Evolutionary conservation across 345 rosid genomes (phyloP).

Genomic region (Pugionium dolabratum): DNA sequence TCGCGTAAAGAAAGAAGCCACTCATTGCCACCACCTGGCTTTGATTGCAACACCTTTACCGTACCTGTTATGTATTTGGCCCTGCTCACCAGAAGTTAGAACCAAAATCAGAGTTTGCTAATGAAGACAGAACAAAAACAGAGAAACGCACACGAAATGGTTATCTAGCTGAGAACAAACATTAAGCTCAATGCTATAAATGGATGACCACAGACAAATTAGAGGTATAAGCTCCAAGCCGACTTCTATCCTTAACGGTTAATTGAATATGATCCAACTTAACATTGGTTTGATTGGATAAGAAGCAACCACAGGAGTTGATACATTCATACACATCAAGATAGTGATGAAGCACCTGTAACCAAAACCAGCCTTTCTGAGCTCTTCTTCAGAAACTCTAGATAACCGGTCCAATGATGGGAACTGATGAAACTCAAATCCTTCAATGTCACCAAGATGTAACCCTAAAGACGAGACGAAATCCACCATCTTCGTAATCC

Average conservation of each 20-base stretch:
- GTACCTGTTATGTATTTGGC: conserved; percentile 85
- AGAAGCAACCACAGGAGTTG: neutral
- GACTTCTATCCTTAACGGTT: neutral
- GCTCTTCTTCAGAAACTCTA: conserved; percentile 62
- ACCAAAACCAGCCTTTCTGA: conserved; percentile 83
- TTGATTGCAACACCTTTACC: conserved; percentile 59
- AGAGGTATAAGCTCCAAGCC: conserved; percentile 1
- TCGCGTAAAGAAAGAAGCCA: conserved; percentile 87
- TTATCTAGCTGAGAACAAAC: conserved; percentile 9
- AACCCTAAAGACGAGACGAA: conserved; percentile 67
- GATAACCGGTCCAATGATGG: conserved; percentile 73
- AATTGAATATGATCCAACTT: neutral
- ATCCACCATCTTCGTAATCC: conserved; percentile 93
- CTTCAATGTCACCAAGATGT: conserved; percentile 65
- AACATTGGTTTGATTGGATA: neutral
- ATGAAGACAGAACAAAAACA: conserved; percentile 2
- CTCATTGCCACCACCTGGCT: conserved; percentile 71
- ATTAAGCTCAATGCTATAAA: neutral
- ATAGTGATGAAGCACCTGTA: conserved; percentile 60
- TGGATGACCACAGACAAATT: neutral
- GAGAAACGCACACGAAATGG: conserved; percentile 5
- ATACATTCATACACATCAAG: neutral
- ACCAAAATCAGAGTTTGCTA: conserved; percentile 26
- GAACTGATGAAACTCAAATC: conserved; percentile 73
- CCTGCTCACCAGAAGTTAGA: conserved; percentile 47